Percentiles rank a stretch among this genome's conserved stretches.
These are phyloP conservation scores for Phytophthora pinifolia DNA, from an alignment of 352 stramenopile species.

Conservation along the genomic window DNA sequence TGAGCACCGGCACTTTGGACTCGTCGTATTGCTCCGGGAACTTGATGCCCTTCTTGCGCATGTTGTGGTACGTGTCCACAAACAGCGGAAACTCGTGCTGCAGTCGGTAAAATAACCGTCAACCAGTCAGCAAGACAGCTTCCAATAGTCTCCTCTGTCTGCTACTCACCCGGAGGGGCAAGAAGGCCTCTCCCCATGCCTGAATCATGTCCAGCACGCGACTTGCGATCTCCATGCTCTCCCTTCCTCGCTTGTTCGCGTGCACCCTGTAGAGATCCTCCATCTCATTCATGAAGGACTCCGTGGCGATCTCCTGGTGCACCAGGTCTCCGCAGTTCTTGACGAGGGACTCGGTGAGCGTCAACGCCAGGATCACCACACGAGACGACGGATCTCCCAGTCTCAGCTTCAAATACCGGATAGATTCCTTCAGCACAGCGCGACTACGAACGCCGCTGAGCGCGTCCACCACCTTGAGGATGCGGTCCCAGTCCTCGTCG, in stretches of 20 bases:
- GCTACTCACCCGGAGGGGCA: constrained; percentile 46
- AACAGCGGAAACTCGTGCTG: constrained; percentile 77
- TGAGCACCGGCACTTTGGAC: constrained; percentile 59
- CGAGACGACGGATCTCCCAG: constrained; percentile 61
- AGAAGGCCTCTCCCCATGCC: constrained; percentile 80
- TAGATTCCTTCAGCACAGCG: constrained; percentile 66
- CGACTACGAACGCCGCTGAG: constrained; percentile 66
- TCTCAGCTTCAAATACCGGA: constrained; percentile 72
- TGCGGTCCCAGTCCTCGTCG: constrained; percentile 73
- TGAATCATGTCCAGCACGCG: constrained; percentile 78
- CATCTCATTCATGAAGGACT: constrained; percentile 75
- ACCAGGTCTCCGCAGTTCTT: constrained; percentile 79
- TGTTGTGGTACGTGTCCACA: constrained; percentile 84
- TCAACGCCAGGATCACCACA: constrained; percentile 66
- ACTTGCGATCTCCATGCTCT: constrained; percentile 73
- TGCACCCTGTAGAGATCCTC: constrained; percentile 76
- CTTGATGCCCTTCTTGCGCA: constrained; percentile 73
- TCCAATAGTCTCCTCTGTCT: not conserved
- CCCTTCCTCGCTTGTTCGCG: constrained; percentile 60
- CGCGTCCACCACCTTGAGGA: constrained; percentile 77
- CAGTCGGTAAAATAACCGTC: not conserved
- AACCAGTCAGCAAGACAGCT: not conserved
- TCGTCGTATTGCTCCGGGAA: constrained; percentile 83
- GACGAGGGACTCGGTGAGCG: constrained; percentile 69
- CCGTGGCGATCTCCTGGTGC: constrained; percentile 64